These are phyloP conservation scores for Calonectria hongkongensis DNA, from an alignment of 2,329 filamentous ascomycete species.

Conservation along the genomic window DNA sequence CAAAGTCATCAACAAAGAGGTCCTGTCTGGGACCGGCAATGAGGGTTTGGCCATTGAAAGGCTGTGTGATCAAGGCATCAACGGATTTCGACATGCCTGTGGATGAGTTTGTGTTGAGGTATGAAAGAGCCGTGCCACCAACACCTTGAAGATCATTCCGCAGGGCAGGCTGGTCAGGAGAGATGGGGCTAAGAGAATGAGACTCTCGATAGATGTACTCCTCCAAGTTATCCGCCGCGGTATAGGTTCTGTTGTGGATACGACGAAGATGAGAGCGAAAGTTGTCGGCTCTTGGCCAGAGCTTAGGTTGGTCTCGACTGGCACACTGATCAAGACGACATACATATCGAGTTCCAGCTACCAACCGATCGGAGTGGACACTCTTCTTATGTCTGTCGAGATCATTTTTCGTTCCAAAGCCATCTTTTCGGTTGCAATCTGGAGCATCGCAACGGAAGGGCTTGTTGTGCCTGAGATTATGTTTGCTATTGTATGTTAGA, in stretches of 20 bases:
- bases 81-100: conserved; percentile 44
- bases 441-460: conserved; percentile 76
- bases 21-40: conserved; percentile 16
- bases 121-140: conserved; percentile 53
- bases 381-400: conserved; percentile 85
- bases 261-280: conserved; percentile 86
- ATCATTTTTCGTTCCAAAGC: conserved; percentile 89
- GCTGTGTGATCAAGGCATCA: conserved; percentile 2
- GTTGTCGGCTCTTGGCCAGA: conserved; percentile 90
- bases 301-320: conserved; percentile 68
- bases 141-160: conserved; percentile 53
- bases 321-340: conserved; percentile 53
- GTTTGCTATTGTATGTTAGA: conserved; percentile 76
- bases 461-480: conserved; percentile 81
- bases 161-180: conserved; percentile 39
- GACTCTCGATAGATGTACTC: conserved; percentile 56
- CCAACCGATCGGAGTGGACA: conserved; percentile 75
- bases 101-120: conserved; percentile 44
- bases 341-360: conserved; percentile 50
- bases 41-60: conserved; percentile 27
- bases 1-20: conserved; percentile 30
- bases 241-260: conserved; percentile 72
- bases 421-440: conserved; percentile 75
- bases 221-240: conserved; percentile 62
- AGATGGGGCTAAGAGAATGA: conserved; percentile 20